Percentiles rank a stretch among this genome's conserved stretches.
These are phyloP conservation scores for Penicillium sp. DNA, from an alignment of 2,329 filamentous ascomycete genomes.

Conservation along the genomic window DNA sequence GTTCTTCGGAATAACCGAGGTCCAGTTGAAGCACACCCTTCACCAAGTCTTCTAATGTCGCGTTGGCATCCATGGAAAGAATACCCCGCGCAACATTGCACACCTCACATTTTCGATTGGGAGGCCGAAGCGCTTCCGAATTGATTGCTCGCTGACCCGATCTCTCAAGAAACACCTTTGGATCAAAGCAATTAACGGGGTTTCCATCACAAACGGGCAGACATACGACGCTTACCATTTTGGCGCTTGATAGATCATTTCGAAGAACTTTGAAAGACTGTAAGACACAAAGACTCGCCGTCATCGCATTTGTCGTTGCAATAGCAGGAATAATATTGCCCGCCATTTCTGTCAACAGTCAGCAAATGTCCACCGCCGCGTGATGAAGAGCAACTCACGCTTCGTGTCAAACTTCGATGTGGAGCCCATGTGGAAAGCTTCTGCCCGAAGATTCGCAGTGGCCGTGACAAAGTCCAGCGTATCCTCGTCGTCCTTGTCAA, in stretches of 20 bases:
- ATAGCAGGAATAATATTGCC: constrained; percentile 99
- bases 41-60: constrained; percentile 74
- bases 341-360: constrained; percentile 67
- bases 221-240: constrained; percentile 53
- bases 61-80: constrained; percentile 62
- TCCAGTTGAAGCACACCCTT: constrained; percentile 64
- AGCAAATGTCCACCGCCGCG: neutral
- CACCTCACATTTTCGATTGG: constrained; percentile 76
- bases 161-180: constrained; percentile 68
- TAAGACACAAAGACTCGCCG: constrained; percentile 83
- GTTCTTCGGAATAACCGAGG: constrained; percentile 73
- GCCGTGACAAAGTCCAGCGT: constrained; percentile 92
- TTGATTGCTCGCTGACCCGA: constrained; percentile 55
- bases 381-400: constrained; percentile 38
- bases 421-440: constrained; percentile 78
- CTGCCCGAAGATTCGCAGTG: constrained; percentile 80
- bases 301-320: constrained; percentile 95
- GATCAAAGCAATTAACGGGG: neutral
- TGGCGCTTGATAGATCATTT: constrained; percentile 63
- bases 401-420: constrained; percentile 96
- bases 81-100: constrained; percentile 69
- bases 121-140: constrained; percentile 51
- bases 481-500: constrained; percentile 95
- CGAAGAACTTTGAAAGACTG: constrained; percentile 87
- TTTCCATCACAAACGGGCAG: neutral